A percentile compares a stretch with the other conserved stretches of the same genome.
Evolutionary conservation across 352 stramenopile species (phyloP).

Genomic region (Globisporangium takayamanum): DNA sequence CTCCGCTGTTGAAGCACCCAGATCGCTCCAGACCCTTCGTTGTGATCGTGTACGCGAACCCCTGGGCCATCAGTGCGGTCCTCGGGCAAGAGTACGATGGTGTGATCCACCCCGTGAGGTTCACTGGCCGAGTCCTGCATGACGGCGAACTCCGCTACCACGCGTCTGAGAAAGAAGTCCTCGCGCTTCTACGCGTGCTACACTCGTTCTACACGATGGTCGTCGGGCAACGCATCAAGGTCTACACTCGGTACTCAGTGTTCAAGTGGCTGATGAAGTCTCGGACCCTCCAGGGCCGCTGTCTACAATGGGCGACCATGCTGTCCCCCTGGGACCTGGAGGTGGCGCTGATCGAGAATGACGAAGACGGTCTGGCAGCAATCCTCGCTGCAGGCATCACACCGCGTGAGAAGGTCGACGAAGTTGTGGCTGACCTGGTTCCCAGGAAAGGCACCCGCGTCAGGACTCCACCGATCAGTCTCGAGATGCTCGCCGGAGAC

Average conservation of each 20-base stretch:
- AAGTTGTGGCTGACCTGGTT: constrained; percentile 1
- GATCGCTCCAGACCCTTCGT: constrained; percentile 2
- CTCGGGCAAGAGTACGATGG: constrained; percentile 11
- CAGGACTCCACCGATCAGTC: constrained; percentile 1
- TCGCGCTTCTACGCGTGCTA: constrained; percentile 11
- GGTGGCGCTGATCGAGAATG: background rate
- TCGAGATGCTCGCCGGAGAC: constrained; percentile 1
- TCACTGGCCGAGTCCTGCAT: constrained; percentile 4
- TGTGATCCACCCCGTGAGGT: constrained; percentile 10
- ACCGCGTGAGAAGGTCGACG: constrained; percentile 7
- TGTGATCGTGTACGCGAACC: constrained; percentile 17
- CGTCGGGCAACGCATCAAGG: background rate
- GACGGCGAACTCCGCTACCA: constrained; percentile 16
- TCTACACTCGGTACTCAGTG: constrained; percentile 18
- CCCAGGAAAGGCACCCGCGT: constrained; percentile 2
- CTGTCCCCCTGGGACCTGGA: constrained; percentile 11
- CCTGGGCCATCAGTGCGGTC: constrained; percentile 14
- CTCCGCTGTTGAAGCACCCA: constrained; percentile 15
- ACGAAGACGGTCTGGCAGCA: constrained; percentile 4
- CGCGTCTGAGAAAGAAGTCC: constrained; percentile 12
- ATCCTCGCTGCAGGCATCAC: constrained; percentile 10
- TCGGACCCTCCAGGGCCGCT: constrained; percentile 9
- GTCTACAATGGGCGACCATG: constrained; percentile 11
- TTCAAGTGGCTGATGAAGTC: constrained; percentile 17
- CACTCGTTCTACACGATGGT: constrained; percentile 9